Conservation (phyloP, 208 protist genomes). For the Wallacemonas sp. region DNA sequence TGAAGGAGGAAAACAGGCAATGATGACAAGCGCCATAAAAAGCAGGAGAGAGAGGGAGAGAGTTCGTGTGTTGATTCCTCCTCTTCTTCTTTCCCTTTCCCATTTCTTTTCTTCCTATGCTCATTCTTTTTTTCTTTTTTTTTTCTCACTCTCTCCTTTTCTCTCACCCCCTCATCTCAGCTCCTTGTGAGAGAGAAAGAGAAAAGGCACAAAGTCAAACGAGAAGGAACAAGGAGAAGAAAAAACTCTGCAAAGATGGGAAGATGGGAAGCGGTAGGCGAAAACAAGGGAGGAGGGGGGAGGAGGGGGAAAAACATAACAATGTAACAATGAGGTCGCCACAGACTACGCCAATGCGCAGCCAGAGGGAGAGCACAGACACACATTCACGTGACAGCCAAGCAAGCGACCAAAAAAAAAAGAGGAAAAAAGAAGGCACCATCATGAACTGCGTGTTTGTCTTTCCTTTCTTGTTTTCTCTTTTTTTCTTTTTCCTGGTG, state of each 20-base stretch:
- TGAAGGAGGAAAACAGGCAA: too few species aligned
- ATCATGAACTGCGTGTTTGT: neutral
- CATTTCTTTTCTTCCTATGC: too few species aligned
- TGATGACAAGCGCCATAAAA: too few species aligned
- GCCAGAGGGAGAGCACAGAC: too few species aligned
- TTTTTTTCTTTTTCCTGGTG: constrained; percentile 1
- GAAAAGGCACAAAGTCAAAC: constrained; percentile 10
- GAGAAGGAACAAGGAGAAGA: constrained; percentile 11
- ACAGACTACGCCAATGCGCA: too few species aligned
- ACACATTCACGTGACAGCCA: too few species aligned
- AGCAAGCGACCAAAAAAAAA: constrained; percentile 18
- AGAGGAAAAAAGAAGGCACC: neutral
- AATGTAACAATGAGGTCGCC: constrained; percentile 2
- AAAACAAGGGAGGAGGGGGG: constrained; percentile 17
- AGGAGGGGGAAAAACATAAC: constrained; percentile 17
- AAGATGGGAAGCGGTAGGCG: constrained; percentile 5
- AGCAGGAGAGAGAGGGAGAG: too few species aligned
- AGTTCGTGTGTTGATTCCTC: too few species aligned
- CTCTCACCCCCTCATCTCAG: too few species aligned
- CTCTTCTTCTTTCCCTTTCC: too few species aligned
- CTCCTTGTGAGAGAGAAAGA: constrained; percentile 6
- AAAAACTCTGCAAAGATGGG: neutral
- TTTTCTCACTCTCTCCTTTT: too few species aligned
- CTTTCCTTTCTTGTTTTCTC: constrained; percentile 9
- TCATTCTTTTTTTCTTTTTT: too few species aligned